phyloP scores from a whole-genome alignment of 208 protist genomes.

The Acanthamoeba triangularis region DNA sequence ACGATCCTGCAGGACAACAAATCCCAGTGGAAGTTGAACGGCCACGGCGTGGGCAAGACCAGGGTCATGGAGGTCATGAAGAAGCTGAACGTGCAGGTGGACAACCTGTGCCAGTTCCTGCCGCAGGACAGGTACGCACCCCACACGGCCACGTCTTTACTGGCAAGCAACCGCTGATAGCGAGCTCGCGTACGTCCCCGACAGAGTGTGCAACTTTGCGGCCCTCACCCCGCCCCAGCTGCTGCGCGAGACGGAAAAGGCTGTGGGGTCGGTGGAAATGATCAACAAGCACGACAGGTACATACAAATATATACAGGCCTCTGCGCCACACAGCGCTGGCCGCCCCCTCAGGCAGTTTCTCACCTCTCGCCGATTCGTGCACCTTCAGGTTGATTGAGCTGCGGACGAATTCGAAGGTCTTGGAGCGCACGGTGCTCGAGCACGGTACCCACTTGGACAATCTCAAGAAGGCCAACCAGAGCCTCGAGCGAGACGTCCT shows the following conservation, averaged over 20 bases:
- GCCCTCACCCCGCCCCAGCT: constrained; percentile 79
- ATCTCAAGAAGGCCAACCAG: constrained; percentile 79
- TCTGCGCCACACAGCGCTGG: too few relatives aligned
- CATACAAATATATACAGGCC: too few relatives aligned
- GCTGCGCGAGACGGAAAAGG: constrained; percentile 85
- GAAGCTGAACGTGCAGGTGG: constrained; percentile 88
- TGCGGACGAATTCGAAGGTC: constrained; percentile 5
- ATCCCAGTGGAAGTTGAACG: constrained; percentile 57
- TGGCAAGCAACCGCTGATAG: not conserved
- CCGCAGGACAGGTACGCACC: constrained; percentile 83
- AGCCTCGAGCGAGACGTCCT: constrained; percentile 82
- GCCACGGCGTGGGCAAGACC: not conserved
- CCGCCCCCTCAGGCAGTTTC: not conserved
- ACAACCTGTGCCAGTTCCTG: constrained; percentile 91
- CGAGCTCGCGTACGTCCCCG: not conserved
- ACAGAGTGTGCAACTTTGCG: constrained; percentile 85
- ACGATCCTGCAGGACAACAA: constrained; percentile 49
- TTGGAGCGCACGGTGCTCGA: constrained; percentile 13
- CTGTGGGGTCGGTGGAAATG: constrained; percentile 80
- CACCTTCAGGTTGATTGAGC: constrained; percentile 21
- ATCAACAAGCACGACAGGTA: constrained; percentile 55
- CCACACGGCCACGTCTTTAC: too few relatives aligned
- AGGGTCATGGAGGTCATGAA: constrained; percentile 80
- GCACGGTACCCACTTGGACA: constrained; percentile 75
- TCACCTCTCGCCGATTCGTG: not conserved